Base-by-base conservation (phyloP, 2,329 filamentous ascomycete species). In the Verticillium tricorpus region DNA sequence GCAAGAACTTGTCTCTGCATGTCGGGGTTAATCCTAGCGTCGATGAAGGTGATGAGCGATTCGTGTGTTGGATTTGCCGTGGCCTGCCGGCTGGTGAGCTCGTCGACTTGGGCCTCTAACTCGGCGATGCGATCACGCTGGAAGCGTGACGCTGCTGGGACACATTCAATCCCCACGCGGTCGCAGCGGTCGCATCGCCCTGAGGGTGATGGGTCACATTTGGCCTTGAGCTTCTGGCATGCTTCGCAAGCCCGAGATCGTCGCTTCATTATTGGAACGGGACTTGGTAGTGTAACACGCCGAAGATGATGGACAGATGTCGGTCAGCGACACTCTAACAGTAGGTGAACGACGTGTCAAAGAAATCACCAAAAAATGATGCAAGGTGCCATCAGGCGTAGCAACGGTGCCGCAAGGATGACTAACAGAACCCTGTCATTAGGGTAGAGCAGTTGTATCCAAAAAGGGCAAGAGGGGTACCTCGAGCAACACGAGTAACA, bases 41-140 rank as follows among this genome's bases (percentile, higher is more conserved):
- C 35, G 22, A 58, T 19, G 22, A 58, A 58, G 4, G 56, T n/a
- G 1, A 37, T 14, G 35, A 31, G 12, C 11, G 56, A 39, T 5
- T 39, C 56, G 34, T 58, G 15, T 2, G 34, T 25, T 19, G 56
- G 35, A 22, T 28, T n/a, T 9, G 31, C n/a, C n/a, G 9, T 25
- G 17, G 22, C 5, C 12, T 11, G 45, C 14, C n/a, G 15, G 6
- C 32, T 17, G 14, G 35, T 61, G 2, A 67, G 58, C 28, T 64
- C 58, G 15, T 63, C 35, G 55, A 64, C 37, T 52, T 65, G 59
- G n/a, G 59, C 60, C 40, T 67, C 62, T 17, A 67, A 62, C 50
- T 67, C 65, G 39, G 35, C 31, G 58, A 67, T 64, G 58, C 63
- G 63, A 56, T 66, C 64, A 14, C 64, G 61, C 37, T 66, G 63